Percentiles rank a stretch among this genome's conserved stretches.
Evolutionary conservation across 306 rosid genomes (phyloP).

Genomic region (Abrus pulchellus): DNA sequence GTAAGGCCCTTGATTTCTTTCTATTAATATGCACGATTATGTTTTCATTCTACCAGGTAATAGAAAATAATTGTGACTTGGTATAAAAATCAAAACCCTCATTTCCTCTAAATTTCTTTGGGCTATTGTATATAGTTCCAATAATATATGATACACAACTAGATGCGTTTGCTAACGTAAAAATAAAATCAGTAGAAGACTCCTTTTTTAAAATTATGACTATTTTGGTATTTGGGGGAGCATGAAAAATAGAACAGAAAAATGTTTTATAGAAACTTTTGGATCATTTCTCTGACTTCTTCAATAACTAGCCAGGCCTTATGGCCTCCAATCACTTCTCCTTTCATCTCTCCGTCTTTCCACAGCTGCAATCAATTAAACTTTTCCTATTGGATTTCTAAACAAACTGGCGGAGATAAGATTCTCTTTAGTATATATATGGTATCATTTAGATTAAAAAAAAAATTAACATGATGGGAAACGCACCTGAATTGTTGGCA

Average conservation of each 20-base stretch:
- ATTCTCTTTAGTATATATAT: too few relatives aligned
- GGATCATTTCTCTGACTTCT: constrained; percentile 86
- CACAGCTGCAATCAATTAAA: constrained; percentile 67
- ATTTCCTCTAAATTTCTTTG: background rate
- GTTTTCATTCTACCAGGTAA: background rate
- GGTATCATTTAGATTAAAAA: background rate
- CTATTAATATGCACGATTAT: too few relatives aligned
- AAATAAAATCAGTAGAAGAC: background rate
- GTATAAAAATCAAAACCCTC: background rate
- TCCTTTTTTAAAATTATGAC: background rate
- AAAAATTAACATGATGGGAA: background rate
- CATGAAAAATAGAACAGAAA: constrained; percentile 2
- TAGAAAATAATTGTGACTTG: background rate
- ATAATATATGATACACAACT: constrained; percentile 31
- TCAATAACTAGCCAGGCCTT: constrained; percentile 87
- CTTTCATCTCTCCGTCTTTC: constrained; percentile 95
- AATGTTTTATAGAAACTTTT: constrained; percentile 52
- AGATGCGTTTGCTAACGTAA: constrained; percentile 11
- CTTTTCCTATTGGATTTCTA: constrained; percentile 24
- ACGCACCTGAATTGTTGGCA: constrained; percentile 97
- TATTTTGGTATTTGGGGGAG: background rate
- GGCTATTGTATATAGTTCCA: constrained; percentile 10
- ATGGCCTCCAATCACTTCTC: constrained; percentile 90
- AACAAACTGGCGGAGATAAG: background rate
- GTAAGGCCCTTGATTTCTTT: background rate